Evolutionary conservation across 768 basidiomycete genomes (phyloP).

Genomic region (Russula sp.): DNA sequence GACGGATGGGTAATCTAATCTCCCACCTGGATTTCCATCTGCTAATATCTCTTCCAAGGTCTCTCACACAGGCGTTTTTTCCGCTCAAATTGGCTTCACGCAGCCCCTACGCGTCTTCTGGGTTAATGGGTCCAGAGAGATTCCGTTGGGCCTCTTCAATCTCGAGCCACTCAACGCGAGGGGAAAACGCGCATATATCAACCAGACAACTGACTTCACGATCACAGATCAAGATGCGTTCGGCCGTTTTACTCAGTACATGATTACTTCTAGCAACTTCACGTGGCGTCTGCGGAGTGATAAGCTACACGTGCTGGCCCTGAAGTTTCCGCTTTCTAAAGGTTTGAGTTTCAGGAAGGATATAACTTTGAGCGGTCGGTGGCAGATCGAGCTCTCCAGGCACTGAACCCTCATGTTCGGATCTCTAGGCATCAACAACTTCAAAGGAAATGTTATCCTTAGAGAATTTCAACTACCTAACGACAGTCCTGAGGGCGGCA

Average conservation of each 20-base stretch:
- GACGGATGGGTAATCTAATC: slow-evolving; percentile 45
- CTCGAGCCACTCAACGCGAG: slow-evolving; percentile 45
- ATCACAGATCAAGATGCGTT: slow-evolving; percentile 55
- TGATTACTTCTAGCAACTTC: slow-evolving; percentile 64
- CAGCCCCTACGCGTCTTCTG: slow-evolving; percentile 54
- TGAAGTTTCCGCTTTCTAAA: slow-evolving; percentile 61
- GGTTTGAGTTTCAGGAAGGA: slow-evolving; percentile 60
- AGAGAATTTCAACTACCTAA: slow-evolving; percentile 58
- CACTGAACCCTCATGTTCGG: neutral
- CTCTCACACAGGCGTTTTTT: slow-evolving; percentile 59
- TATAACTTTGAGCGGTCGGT: slow-evolving; percentile 48
- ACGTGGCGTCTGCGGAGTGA: slow-evolving; percentile 58
- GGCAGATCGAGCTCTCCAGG: neutral
- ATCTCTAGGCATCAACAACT: slow-evolving; percentile 51
- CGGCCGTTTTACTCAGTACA: slow-evolving; percentile 49
- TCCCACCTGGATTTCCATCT: neutral
- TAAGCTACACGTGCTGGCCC: slow-evolving; percentile 56
- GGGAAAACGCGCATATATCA: slow-evolving; percentile 52
- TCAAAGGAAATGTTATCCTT: slow-evolving; percentile 49
- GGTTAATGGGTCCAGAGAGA: slow-evolving; percentile 44
- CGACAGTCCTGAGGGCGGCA: slow-evolving; percentile 61
- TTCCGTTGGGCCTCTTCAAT: slow-evolving; percentile 49
- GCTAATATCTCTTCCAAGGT: slow-evolving; percentile 35
- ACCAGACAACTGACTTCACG: slow-evolving; percentile 53
- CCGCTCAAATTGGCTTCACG: slow-evolving; percentile 56